phyloP scores from a whole-genome alignment of 768 basidiomycete genomes.

The Rhodotorula toruloides region DNA sequence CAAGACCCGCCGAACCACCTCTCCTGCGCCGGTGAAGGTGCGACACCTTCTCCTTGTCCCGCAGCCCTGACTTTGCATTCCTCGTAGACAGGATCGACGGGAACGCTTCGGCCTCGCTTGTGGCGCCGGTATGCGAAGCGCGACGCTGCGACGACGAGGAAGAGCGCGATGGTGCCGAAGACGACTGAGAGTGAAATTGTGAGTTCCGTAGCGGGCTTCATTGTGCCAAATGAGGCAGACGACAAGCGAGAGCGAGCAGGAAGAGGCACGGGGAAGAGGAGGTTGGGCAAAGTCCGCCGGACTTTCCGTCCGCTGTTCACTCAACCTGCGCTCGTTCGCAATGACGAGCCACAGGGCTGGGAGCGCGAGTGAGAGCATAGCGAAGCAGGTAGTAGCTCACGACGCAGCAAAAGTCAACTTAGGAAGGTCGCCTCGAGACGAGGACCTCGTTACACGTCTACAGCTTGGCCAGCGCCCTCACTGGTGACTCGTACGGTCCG shows the following conservation, averaged over 20 bases:
- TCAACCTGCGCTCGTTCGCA: too few species aligned
- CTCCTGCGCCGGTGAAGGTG: not conserved
- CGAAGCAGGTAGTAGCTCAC: too few species aligned
- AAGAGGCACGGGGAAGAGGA: too few species aligned
- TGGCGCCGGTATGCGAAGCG: slow-evolving; percentile 15
- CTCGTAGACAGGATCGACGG: slow-evolving; percentile 23
- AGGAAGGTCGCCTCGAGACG: too few species aligned
- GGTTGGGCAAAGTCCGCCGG: too few species aligned
- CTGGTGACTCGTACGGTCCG: slow-evolving; percentile 23
- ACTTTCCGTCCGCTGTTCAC: too few species aligned
- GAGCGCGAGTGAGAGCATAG: too few species aligned
- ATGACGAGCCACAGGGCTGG: too few species aligned
- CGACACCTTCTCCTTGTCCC: not conserved
- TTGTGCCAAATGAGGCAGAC: too few species aligned
- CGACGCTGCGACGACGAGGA: slow-evolving; percentile 4
- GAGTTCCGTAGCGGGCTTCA: not conserved
- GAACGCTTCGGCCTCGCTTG: not conserved
- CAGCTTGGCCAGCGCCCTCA: slow-evolving; percentile 14
- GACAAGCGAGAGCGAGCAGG: too few species aligned
- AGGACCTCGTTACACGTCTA: too few species aligned
- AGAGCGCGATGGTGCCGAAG: slow-evolving; percentile 8
- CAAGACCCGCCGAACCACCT: slow-evolving; percentile 5
- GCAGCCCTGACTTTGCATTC: not conserved
- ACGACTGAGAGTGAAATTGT: slow-evolving; percentile 10
- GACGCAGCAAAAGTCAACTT: too few species aligned